phyloP scores from a whole-genome alignment of 495 filamentous ascomycete species.

The Neurospora sp. region DNA sequence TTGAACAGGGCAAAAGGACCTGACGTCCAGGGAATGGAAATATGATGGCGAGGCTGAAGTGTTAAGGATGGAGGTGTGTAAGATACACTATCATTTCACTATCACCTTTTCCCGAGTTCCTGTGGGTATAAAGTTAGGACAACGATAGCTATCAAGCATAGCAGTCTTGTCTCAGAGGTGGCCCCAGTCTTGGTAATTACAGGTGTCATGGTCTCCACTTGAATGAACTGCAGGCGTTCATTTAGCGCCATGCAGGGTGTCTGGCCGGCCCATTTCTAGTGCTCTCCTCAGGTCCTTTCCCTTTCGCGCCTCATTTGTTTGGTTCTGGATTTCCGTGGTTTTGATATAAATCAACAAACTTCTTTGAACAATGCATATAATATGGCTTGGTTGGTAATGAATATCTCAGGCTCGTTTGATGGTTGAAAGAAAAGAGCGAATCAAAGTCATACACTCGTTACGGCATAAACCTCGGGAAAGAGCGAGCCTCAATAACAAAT shows the following conservation, averaged over 20 bases:
- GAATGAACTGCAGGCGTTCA: not conserved
- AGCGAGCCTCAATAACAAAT: not conserved
- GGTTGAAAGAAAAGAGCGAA: not conserved
- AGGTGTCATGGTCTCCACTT: not conserved
- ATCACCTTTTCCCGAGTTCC: not conserved
- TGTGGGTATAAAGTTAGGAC: not conserved
- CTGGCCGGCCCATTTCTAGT: not conserved
- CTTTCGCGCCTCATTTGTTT: not conserved
- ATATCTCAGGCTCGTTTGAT: not conserved
- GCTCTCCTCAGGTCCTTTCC: not conserved
- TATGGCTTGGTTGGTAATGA: not conserved
- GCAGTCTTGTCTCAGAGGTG: not conserved
- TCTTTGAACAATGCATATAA: not conserved
- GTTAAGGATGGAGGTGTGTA: not conserved
- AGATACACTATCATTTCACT: not conserved
- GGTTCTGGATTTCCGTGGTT: not conserved
- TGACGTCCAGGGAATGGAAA: not conserved
- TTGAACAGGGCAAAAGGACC: not conserved
- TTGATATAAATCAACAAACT: not conserved
- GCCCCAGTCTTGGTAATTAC: not conserved
- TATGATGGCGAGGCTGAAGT: not conserved
- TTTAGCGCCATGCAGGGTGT: not conserved
- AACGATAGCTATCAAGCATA: not conserved
- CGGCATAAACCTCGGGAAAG: not conserved
- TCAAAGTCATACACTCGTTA: not conserved